These are phyloP conservation scores for Hippophae tibetana DNA, from an alignment of 306 rosid species.

Conservation along the genomic window DNA sequence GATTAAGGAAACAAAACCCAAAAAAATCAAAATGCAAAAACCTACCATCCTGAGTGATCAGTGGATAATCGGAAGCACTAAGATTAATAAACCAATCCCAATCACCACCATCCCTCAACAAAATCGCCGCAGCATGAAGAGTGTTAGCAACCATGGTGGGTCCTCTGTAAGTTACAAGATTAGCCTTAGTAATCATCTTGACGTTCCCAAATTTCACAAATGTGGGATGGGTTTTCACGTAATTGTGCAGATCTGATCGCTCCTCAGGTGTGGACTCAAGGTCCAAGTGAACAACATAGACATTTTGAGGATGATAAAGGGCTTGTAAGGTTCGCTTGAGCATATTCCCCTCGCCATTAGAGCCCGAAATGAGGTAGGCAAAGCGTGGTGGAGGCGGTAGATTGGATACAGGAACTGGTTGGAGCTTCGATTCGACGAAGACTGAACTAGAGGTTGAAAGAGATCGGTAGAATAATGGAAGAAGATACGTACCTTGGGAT, in stretches of 20 bases:
- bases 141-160: conserved; percentile 99
- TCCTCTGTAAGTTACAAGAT: conserved; percentile 77
- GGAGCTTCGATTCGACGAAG: conserved; percentile 79
- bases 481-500: conserved; percentile 39
- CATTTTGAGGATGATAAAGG: conserved; percentile 71
- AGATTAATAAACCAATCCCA: conserved; percentile 99
- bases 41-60: conserved; percentile 91
- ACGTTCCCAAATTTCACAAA: conserved; percentile 55
- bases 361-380: conserved; percentile 86
- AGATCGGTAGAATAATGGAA: conserved; percentile 66
- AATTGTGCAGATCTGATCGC: conserved; percentile 69
- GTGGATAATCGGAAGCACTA: conserved; percentile 96
- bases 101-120: conserved; percentile 60
- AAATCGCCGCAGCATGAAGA: conserved; percentile 92
- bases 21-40: conserved; percentile 1
- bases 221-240: conserved; percentile 36
- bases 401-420: conserved; percentile 40
- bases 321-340: conserved; percentile 69
- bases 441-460: conserved; percentile 46
- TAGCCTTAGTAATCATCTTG: conserved; percentile 68
- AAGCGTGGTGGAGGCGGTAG: conserved; percentile 84
- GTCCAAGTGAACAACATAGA: conserved; percentile 81
- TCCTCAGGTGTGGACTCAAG: conserved; percentile 59
- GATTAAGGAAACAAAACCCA: neutral
- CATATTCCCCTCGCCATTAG: conserved; percentile 57